phyloP scores from a whole-genome alignment of 352 stramenopile genomes.

The Plasmopara halstedii region DNA sequence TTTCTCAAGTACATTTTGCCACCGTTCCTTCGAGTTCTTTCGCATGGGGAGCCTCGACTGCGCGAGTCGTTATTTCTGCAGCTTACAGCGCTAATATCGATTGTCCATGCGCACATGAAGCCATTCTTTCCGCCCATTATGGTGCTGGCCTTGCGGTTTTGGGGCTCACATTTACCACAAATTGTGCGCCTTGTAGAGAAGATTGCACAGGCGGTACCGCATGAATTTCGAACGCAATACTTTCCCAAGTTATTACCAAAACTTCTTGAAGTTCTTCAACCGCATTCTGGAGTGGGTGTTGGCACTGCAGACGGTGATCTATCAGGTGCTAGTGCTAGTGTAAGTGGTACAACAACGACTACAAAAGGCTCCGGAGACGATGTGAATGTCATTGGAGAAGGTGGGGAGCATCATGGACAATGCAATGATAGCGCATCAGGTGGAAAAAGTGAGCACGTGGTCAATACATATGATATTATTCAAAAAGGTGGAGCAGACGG shows the following conservation, averaged over 20 bases:
- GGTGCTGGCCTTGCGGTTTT: slow-evolving; percentile 93
- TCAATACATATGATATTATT: slow-evolving; percentile 24
- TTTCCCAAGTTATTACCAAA: slow-evolving; percentile 86
- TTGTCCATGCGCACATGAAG: slow-evolving; percentile 94
- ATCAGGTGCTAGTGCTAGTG: slow-evolving; percentile 5
- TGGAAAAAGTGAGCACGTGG: slow-evolving; percentile 14
- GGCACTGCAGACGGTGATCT: slow-evolving; percentile 39
- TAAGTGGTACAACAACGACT: slow-evolving; percentile 16
- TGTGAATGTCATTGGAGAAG: slow-evolving; percentile 6
- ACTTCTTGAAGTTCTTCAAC: slow-evolving; percentile 79
- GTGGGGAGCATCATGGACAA: slow-evolving; percentile 13
- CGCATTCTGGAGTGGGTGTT: slow-evolving; percentile 64
- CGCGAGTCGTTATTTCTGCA: slow-evolving; percentile 96
- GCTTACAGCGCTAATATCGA: slow-evolving; percentile 92
- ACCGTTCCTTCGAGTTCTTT: slow-evolving; percentile 93
- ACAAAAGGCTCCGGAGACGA: slow-evolving; percentile 11
- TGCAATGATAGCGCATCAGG: slow-evolving; percentile 1
- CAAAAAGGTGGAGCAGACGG: slow-evolving; percentile 18
- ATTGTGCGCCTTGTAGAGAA: slow-evolving; percentile 95
- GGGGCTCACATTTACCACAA: slow-evolving; percentile 92
- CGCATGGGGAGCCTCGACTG: slow-evolving; percentile 85
- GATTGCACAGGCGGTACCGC: slow-evolving; percentile 60
- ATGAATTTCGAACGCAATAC: slow-evolving; percentile 80
- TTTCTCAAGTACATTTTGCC: slow-evolving; percentile 97
- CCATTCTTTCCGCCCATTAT: slow-evolving; percentile 97